Conservation (phyloP, 441 rosid genomes). For the Viola pubescens region DNA sequence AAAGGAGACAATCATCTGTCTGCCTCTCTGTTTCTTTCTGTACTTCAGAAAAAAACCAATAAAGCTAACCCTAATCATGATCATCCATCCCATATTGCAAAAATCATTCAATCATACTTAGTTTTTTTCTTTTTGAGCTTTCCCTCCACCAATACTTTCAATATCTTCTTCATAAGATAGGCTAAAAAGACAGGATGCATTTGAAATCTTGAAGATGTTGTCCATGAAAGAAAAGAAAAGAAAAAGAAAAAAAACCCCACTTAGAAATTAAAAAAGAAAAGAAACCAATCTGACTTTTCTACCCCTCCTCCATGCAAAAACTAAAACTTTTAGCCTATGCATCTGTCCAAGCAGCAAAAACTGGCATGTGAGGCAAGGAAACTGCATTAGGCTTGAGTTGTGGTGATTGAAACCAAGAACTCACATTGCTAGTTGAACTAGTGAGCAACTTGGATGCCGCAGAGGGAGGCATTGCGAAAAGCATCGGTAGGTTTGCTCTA, state of each 20-base stretch:
- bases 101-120: slow-evolving; percentile 50
- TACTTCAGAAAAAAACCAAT: slow-evolving; percentile 31
- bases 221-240: slow-evolving; percentile 18
- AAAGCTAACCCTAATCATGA: slow-evolving; percentile 34
- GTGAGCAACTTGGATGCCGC: slow-evolving; percentile 43
- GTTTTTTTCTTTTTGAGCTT: slow-evolving; percentile 27
- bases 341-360: slow-evolving; percentile 95
- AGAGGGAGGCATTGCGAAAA: slow-evolving; percentile 45
- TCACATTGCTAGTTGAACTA: slow-evolving; percentile 30
- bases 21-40: slow-evolving; percentile 19
- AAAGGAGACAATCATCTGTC: slow-evolving; percentile 16
- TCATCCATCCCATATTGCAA: slow-evolving; percentile 29
- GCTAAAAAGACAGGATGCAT: slow-evolving; percentile 19
- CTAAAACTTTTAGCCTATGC: slow-evolving; percentile 28
- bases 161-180: slow-evolving; percentile 22
- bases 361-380: slow-evolving; percentile 63
- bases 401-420: slow-evolving; percentile 52
- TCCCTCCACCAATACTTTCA: slow-evolving; percentile 16
- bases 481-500: slow-evolving; percentile 39
- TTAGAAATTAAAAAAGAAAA: slow-evolving; percentile 3
- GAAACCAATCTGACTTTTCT: slow-evolving; percentile 21
- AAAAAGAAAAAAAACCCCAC: neutral
- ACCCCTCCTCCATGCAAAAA: slow-evolving; percentile 29
- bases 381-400: slow-evolving; percentile 51
- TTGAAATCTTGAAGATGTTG: slow-evolving; percentile 35